A percentile compares a stretch with the other conserved stretches of the same genome.
These are phyloP conservation scores for Botrytis cinerea DNA, from an alignment of 2,329 filamentous ascomycete species.

Conservation along the genomic window DNA sequence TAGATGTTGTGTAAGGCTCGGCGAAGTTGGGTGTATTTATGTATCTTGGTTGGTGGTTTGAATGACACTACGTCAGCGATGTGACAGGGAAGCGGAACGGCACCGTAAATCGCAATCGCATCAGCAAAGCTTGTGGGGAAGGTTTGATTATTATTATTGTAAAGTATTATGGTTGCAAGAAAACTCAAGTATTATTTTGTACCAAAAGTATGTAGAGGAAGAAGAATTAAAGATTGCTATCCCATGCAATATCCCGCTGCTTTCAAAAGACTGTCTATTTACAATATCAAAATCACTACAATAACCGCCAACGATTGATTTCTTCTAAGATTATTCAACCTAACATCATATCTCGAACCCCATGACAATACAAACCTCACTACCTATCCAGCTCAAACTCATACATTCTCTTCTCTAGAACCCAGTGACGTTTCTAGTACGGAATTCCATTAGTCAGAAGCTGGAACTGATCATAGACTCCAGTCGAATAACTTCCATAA, in stretches of 20 bases:
- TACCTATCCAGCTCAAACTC: not conserved
- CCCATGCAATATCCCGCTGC: not conserved
- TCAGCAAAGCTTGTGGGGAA: constrained; percentile 1
- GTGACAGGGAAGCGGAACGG: not conserved
- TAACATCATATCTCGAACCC: not conserved
- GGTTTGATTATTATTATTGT: not conserved
- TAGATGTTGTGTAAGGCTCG: not conserved
- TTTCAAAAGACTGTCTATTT: not conserved
- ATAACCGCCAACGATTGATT: not conserved
- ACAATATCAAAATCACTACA: not conserved
- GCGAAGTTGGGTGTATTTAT: not conserved
- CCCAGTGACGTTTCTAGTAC: constrained; percentile 51
- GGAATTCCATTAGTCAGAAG: constrained; percentile 96
- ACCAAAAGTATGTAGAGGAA: not conserved
- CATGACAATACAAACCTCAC: not conserved
- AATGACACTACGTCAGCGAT: constrained; percentile 8
- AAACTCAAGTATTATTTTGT: not conserved
- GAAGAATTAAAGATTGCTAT: not conserved
- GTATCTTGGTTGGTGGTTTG: not conserved
- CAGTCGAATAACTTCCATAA: constrained; percentile 86
- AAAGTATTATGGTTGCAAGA: not conserved
- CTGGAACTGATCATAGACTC: constrained; percentile 97
- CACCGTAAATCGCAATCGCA: constrained; percentile 10
- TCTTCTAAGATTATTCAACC: not conserved
- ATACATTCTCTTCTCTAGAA: not conserved